Percentiles rank a stretch among this genome's conserved stretches.
These are phyloP conservation scores for Thielaviopsis ethacetica DNA, from an alignment of 2,329 filamentous ascomycete genomes.

Conservation along the genomic window DNA sequence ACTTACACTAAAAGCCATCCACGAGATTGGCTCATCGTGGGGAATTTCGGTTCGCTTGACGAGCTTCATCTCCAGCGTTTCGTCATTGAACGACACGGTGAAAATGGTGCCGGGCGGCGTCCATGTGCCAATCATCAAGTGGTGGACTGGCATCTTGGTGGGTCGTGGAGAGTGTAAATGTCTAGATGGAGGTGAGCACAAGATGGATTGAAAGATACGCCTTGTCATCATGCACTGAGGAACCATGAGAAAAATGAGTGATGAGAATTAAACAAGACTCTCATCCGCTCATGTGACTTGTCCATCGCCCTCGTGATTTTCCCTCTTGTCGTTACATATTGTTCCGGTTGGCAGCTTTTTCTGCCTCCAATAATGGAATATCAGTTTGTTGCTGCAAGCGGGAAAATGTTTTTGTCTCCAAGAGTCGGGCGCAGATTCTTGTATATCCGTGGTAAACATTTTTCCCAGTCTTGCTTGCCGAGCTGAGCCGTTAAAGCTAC, in stretches of 20 bases:
- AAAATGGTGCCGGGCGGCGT: conserved; percentile 80
- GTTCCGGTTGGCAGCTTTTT: neutral
- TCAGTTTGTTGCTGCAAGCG: neutral
- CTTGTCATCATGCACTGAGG: neutral
- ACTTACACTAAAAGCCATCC: conserved; percentile 79
- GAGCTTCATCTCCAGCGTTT: conserved; percentile 54
- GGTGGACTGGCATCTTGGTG: conserved; percentile 55
- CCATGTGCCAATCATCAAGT: conserved; percentile 87
- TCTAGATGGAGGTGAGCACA: neutral
- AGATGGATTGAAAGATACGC: neutral
- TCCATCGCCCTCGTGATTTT: neutral
- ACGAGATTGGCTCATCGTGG: conserved; percentile 73
- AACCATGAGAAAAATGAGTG: neutral
- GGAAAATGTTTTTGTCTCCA: neutral
- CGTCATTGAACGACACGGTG: conserved; percentile 75
- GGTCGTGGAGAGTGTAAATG: neutral
- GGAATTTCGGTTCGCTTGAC: conserved; percentile 71
- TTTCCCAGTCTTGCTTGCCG: neutral
- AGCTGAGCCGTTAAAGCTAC: neutral
- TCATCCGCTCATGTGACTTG: neutral
- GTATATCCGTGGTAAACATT: neutral
- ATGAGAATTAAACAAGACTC: neutral
- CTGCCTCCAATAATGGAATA: neutral
- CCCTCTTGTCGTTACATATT: neutral
- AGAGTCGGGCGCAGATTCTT: neutral